A percentile compares a stretch with the other conserved stretches of the same genome.
Conservation (phyloP, 345 rosid genomes). For the Boechera stricta region DNA sequence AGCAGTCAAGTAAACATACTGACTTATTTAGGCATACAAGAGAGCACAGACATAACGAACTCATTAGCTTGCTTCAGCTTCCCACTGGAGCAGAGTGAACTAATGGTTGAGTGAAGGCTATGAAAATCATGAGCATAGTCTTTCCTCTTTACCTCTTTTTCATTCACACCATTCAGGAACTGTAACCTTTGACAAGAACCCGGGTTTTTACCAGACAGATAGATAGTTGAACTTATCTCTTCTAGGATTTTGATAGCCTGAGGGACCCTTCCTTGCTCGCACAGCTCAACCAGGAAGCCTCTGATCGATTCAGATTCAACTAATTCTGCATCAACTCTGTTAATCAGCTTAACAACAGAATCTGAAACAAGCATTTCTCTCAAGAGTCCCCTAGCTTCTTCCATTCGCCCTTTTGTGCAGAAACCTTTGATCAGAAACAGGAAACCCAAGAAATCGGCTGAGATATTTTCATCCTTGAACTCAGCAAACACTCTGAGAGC, state of each 20-base stretch:
- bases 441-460: conserved; percentile 84
- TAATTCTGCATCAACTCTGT: conserved; percentile 62
- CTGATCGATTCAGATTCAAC: conserved; percentile 77
- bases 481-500: conserved; percentile 65
- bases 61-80: conserved; percentile 66
- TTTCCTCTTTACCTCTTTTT: conserved; percentile 37
- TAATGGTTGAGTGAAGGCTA: conserved; percentile 56
- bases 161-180: conserved; percentile 26
- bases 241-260: conserved; percentile 56
- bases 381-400: conserved; percentile 78
- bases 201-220: conserved; percentile 36
- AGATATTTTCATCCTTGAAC: conserved; percentile 54
- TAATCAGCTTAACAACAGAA: conserved; percentile 62
- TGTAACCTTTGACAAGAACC: conserved; percentile 32
- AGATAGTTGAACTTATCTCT: conserved; percentile 48
- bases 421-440: conserved; percentile 73
- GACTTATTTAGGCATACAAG: conserved; percentile 42
- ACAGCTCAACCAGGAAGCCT: conserved; percentile 63
- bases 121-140: conserved; percentile 51
- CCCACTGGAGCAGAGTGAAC: conserved; percentile 73
- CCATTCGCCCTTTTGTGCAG: conserved; percentile 85
- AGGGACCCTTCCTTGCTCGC: conserved; percentile 59
- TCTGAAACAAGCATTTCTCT: conserved; percentile 84
- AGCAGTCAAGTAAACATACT: conserved; percentile 27
- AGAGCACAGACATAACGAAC: conserved; percentile 54